Evolutionary conservation across 139 green algal species (phyloP), one percentile per base, ranked within the genome.

Genomic region (Chlamydomonas applanata): DNA sequence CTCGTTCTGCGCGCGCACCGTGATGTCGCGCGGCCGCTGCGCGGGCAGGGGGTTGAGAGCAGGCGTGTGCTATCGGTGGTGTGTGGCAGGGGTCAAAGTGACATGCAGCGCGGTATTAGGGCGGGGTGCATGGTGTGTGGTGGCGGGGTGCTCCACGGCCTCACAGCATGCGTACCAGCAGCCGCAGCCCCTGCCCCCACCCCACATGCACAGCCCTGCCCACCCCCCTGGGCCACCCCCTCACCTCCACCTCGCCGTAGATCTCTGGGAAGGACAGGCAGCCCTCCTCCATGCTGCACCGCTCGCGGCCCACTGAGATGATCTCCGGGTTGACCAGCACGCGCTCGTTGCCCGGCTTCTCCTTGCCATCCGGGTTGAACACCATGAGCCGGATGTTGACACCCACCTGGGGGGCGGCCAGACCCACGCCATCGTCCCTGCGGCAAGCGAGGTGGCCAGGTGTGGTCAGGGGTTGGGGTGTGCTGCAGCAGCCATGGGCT

Each of bases 341-440:
- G 14, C 87, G 79, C 82, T 99, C 93, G 40, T 87, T 78, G 56
- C 84, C 73, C 79, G 83, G 76, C 72, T 86, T 70, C 54, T 78
- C 33, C 71, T 71, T 65, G 34, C 83, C 85, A 25, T 63, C 52
- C 0, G 76, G 90, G 77, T 99, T 99, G 83, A 97, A 99, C 52
- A 99, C 95, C 96, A 99, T 98, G 25, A 99, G 79, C 44, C 89
- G 90, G 22, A 98, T 79, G 81, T 99, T 99, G 29, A 99, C 92
- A 13, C 96, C 96, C 7, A 99, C 95, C 77, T 97, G 90, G 20
- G 96, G 96, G 2, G 96, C 96, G 4, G 96, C 94, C 54, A 99
- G 83, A 0, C 96, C 96, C 16, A 99, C 94, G n/a, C 96, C 96
- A 62, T 97, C 94, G 49, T 97, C 94, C 73, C 93, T 98, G 88